These are phyloP conservation scores for Leccinum fibrillosum DNA, from an alignment of 768 basidiomycete species.

Conservation along the genomic window DNA sequence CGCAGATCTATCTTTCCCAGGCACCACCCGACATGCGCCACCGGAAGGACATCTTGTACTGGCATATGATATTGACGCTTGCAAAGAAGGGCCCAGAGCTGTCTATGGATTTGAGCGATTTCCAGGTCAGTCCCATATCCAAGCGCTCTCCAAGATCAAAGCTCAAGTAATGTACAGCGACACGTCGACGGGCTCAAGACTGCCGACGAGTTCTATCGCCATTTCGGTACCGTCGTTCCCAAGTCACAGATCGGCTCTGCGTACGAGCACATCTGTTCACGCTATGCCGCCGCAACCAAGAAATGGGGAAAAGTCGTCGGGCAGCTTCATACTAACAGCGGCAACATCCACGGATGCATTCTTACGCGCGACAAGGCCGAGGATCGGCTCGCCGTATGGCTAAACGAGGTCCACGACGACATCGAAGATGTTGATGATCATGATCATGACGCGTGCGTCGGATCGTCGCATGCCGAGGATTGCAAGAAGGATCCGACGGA, in stretches of 20 bases:
- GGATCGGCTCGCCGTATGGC: slow-evolving; percentile 55
- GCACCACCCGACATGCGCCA: slow-evolving; percentile 60
- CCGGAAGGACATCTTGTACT: slow-evolving; percentile 55
- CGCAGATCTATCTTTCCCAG: slow-evolving; percentile 50
- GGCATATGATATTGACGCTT: slow-evolving; percentile 58
- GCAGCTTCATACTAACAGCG: slow-evolving; percentile 32
- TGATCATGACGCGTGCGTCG: background rate
- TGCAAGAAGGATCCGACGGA: slow-evolving; percentile 35
- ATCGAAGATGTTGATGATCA: background rate
- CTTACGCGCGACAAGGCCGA: slow-evolving; percentile 40
- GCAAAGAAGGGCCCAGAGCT: slow-evolving; percentile 48
- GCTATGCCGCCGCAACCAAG: slow-evolving; percentile 41
- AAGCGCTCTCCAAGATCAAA: background rate
- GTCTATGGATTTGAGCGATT: slow-evolving; percentile 36
- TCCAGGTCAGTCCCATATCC: slow-evolving; percentile 27
- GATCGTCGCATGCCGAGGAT: too few species aligned
- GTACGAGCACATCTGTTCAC: slow-evolving; percentile 44
- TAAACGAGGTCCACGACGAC: slow-evolving; percentile 43
- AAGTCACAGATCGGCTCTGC: slow-evolving; percentile 51
- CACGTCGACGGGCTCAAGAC: slow-evolving; percentile 41
- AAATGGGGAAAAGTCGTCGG: slow-evolving; percentile 47
- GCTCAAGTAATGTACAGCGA: slow-evolving; percentile 22
- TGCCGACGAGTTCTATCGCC: slow-evolving; percentile 47
- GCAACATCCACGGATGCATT: slow-evolving; percentile 16
- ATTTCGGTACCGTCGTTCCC: slow-evolving; percentile 42